These are phyloP conservation scores for Dictyostelium firmibasis DNA, from an alignment of 78 protist species.

Conservation along the genomic window DNA sequence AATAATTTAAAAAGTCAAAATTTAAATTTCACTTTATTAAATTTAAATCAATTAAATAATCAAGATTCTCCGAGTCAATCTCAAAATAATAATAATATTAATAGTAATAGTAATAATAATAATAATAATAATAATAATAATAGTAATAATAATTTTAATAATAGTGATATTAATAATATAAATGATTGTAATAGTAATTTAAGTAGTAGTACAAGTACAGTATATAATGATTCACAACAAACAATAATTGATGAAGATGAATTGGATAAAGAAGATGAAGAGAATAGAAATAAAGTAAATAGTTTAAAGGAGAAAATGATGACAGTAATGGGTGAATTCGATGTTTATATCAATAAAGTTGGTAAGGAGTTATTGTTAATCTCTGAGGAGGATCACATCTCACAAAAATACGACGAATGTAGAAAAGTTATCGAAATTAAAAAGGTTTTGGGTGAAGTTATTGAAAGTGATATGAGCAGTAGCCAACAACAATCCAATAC, in stretches of 20 bases:
- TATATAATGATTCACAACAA: not conserved
- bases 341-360: not conserved
- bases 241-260: not conserved
- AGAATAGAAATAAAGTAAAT: not conserved
- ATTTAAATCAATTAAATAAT: not conserved
- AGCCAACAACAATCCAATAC: not conserved
- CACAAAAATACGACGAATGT: constrained; percentile 53
- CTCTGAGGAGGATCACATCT: constrained; percentile 37
- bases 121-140: not conserved
- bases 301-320: constrained; percentile 40
- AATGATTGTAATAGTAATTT: constrained; percentile 17
- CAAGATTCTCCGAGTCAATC: not conserved
- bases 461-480: constrained; percentile 19
- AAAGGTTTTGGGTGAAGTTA: constrained; percentile 48
- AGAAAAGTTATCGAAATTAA: constrained; percentile 52
- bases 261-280: constrained; percentile 56
- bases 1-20: constrained; percentile 19
- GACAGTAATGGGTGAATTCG: not conserved
- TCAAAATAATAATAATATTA: not conserved
- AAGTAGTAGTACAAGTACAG: constrained; percentile 25
- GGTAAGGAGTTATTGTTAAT: constrained; percentile 13
- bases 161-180: not conserved
- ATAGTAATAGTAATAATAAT: not conserved
- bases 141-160: not conserved
- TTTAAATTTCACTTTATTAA: not conserved